These are phyloP conservation scores for Telfairia occidentalis DNA, from an alignment of 331 rosid species.

Conservation along the genomic window DNA sequence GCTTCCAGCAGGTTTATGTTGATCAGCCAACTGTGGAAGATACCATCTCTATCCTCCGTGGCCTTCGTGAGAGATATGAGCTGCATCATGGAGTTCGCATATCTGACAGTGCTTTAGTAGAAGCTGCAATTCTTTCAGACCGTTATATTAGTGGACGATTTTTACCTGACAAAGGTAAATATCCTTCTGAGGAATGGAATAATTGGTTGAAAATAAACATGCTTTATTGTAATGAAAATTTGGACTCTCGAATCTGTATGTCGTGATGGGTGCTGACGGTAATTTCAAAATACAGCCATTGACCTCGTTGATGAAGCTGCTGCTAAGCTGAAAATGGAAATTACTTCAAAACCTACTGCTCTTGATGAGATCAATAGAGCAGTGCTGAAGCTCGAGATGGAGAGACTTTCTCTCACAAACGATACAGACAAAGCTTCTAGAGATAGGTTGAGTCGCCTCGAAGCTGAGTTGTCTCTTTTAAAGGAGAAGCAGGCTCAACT, in stretches of 20 bases:
- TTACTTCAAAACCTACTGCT: constrained; percentile 90
- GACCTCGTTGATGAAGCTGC: constrained; percentile 99
- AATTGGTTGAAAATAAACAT: neutral
- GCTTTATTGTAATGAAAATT: neutral
- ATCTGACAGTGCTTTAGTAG: constrained; percentile 93
- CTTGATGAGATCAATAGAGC: constrained; percentile 94
- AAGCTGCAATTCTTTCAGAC: constrained; percentile 90
- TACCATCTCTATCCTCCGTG: constrained; percentile 81
- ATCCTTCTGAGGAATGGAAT: neutral
- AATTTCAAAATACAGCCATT: constrained; percentile 44
- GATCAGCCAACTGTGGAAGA: constrained; percentile 87
- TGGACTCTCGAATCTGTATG: neutral
- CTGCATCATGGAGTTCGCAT: constrained; percentile 98
- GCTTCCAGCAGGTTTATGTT: constrained; percentile 96
- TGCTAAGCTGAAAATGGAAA: constrained; percentile 96
- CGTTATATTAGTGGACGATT: constrained; percentile 96
- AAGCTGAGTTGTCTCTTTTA: constrained; percentile 68
- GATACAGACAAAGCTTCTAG: constrained; percentile 88
- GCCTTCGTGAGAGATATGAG: constrained; percentile 95
- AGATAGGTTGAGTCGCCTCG: constrained; percentile 79
- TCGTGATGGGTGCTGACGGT: neutral
- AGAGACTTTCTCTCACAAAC: constrained; percentile 78
- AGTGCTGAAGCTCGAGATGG: constrained; percentile 93
- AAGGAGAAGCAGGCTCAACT: constrained; percentile 76
- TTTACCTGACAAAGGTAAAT: constrained; percentile 90